These are phyloP conservation scores for Tylopilus orsonianus DNA, from an alignment of 1,284 basidiomycete species.

Conservation along the genomic window DNA sequence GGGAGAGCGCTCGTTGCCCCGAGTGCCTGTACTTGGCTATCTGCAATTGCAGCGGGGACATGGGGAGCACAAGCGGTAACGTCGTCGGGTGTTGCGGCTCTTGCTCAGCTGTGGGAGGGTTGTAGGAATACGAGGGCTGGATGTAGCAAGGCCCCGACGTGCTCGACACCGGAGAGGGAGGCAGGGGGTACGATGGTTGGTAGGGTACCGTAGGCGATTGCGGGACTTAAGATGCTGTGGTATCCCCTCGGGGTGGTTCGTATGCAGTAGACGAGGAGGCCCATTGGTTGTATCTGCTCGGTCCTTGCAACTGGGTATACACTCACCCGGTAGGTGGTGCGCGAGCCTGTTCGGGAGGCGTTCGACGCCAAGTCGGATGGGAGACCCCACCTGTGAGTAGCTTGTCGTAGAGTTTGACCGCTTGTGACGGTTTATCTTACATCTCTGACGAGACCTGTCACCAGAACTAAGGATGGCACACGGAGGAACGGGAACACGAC, in stretches of 20 bases:
- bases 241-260: conserved; percentile 15
- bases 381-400: conserved; percentile 83
- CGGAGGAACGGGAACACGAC: conserved; percentile 33
- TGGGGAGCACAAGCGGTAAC: conserved; percentile 5
- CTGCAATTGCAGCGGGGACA: conserved; percentile 11
- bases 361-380: conserved; percentile 60
- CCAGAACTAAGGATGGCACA: background rate
- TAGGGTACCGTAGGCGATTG: conserved; percentile 18
- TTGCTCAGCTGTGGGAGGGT: conserved; percentile 12
- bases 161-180: conserved; percentile 17
- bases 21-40: conserved; percentile 4
- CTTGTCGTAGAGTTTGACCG: conserved; percentile 87
- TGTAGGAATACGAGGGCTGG: conserved; percentile 16
- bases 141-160: conserved; percentile 18
- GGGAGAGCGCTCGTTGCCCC: background rate
- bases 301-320: conserved; percentile 22
- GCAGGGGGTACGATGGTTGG: conserved; percentile 22
- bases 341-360: conserved; percentile 22
- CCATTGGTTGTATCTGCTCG: conserved; percentile 32
- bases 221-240: conserved; percentile 11
- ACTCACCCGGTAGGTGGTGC: conserved; percentile 12
- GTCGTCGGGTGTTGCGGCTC: conserved; percentile 13
- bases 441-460: conserved; percentile 80
- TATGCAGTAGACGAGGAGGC: conserved; percentile 24
- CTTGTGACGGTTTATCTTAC: conserved; percentile 91